Conservation (phyloP, 1,139 yeast genomes). For the Yamadazyma buinensis region DNA sequence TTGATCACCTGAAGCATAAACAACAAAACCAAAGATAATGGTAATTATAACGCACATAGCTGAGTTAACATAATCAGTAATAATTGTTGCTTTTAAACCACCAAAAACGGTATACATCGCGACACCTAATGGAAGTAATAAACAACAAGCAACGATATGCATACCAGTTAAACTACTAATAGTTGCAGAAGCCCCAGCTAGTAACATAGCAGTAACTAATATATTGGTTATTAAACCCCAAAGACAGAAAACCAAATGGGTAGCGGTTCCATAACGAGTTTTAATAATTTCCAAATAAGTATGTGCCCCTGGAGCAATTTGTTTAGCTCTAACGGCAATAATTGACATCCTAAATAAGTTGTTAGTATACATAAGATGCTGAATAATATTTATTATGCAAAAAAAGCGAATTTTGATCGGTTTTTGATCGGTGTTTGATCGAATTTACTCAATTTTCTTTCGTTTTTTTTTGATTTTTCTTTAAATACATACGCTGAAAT, state of each 20-base stretch:
- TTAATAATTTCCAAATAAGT: conserved; percentile 53
- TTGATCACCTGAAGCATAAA: conserved; percentile 55
- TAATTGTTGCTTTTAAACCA: conserved; percentile 85
- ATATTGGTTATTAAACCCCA: conserved; percentile 87
- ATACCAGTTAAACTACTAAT: conserved; percentile 77
- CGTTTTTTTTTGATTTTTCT: too few species aligned
- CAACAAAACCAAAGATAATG: conserved; percentile 57
- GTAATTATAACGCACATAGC: conserved; percentile 58
- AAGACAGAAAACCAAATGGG: conserved; percentile 67
- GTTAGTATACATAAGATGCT: too few species aligned
- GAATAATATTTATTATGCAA: too few species aligned
- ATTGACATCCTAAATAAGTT: too few species aligned
- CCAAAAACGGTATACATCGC: conserved; percentile 81
- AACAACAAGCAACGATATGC: conserved; percentile 77
- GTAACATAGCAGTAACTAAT: conserved; percentile 81
- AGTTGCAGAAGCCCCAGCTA: conserved; percentile 84
- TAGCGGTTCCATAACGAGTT: conserved; percentile 49
- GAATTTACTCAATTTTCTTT: too few species aligned
- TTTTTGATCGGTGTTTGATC: too few species aligned
- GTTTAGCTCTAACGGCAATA: conserved; percentile 53
- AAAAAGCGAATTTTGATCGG: too few species aligned
- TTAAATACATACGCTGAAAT: too few species aligned
- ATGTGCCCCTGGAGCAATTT: conserved; percentile 56
- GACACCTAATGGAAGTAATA: conserved; percentile 79
- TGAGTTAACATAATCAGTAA: conserved; percentile 83